phyloP scores from a whole-genome alignment of 352 stramenopile genomes.

The Globisporangium apiculatum region DNA sequence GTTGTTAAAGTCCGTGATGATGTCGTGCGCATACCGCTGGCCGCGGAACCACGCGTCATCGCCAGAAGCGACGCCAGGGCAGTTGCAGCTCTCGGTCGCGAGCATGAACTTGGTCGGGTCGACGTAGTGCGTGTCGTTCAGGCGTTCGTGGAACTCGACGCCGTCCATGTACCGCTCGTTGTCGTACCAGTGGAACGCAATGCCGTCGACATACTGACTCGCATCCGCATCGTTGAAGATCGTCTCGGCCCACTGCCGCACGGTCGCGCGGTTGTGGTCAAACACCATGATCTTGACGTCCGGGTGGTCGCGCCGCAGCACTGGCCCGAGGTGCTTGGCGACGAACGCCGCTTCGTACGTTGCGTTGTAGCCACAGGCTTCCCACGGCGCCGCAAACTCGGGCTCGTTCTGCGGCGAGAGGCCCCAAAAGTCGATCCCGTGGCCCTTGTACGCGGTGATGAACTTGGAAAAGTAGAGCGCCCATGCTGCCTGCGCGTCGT shows the following conservation, averaged over 20 bases:
- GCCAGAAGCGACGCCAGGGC: conserved; percentile 49
- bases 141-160: conserved; percentile 55
- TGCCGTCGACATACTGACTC: conserved; percentile 80
- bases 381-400: conserved; percentile 65
- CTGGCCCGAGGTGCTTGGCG: conserved; percentile 75
- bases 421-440: conserved; percentile 82
- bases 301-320: conserved; percentile 79
- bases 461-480: conserved; percentile 91
- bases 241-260: conserved; percentile 63
- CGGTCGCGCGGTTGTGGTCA: conserved; percentile 85
- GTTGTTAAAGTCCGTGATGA: conserved; percentile 88
- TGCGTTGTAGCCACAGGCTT: conserved; percentile 53
- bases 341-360: conserved; percentile 73
- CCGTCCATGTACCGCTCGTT: conserved; percentile 60
- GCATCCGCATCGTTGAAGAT: conserved; percentile 61
- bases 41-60: conserved; percentile 73
- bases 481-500: conserved; percentile 60
- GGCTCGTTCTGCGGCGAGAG: conserved; percentile 90
- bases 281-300: conserved; percentile 89
- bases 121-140: conserved; percentile 72
- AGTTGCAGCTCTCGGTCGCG: conserved; percentile 73
- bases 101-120: conserved; percentile 57
- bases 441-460: conserved; percentile 84
- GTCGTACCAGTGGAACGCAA: conserved; percentile 89
- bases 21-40: conserved; percentile 87